Evolutionary conservation across 805 yeast species (phyloP).

Genomic region (Spathaspora sp.): DNA sequence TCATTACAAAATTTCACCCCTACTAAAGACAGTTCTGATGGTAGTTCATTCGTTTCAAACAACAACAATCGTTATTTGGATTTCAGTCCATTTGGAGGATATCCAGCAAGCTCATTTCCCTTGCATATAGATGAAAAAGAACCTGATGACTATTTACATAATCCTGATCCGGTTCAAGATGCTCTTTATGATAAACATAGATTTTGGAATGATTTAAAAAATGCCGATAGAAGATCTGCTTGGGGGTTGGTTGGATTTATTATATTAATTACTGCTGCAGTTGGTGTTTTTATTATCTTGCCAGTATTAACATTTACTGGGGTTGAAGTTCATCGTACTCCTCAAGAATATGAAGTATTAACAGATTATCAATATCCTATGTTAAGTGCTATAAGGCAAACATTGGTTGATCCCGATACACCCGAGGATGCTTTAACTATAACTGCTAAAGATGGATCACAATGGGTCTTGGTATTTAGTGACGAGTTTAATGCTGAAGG

Average conservation of each 20-base stretch:
- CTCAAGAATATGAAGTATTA: slow-evolving; percentile 40
- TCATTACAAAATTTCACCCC: neutral
- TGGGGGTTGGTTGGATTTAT: slow-evolving; percentile 61
- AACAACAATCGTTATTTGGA: slow-evolving; percentile 29
- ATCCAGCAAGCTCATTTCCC: slow-evolving; percentile 91
- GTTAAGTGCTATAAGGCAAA: slow-evolving; percentile 32
- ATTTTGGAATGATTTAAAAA: slow-evolving; percentile 58
- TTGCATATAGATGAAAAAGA: slow-evolving; percentile 89
- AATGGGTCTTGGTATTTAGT: slow-evolving; percentile 36
- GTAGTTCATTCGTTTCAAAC: neutral
- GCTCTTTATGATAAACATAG: slow-evolving; percentile 76
- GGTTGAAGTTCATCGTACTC: slow-evolving; percentile 30
- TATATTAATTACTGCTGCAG: slow-evolving; percentile 54
- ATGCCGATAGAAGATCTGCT: slow-evolving; percentile 59
- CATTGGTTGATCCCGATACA: slow-evolving; percentile 39
- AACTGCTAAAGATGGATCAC: slow-evolving; percentile 22
- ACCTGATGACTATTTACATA: slow-evolving; percentile 90
- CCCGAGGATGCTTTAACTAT: slow-evolving; percentile 26
- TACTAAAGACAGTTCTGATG: neutral
- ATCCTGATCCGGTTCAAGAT: slow-evolving; percentile 93
- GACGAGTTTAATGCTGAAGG: slow-evolving; percentile 44
- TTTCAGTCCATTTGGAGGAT: slow-evolving; percentile 94
- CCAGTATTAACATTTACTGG: slow-evolving; percentile 88
- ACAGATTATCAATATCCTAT: slow-evolving; percentile 41
- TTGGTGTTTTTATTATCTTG: slow-evolving; percentile 66